Base-by-base conservation (phyloP, 2,329 filamentous ascomycete genomes). In the Paraphaeosphaeria minitans region DNA sequence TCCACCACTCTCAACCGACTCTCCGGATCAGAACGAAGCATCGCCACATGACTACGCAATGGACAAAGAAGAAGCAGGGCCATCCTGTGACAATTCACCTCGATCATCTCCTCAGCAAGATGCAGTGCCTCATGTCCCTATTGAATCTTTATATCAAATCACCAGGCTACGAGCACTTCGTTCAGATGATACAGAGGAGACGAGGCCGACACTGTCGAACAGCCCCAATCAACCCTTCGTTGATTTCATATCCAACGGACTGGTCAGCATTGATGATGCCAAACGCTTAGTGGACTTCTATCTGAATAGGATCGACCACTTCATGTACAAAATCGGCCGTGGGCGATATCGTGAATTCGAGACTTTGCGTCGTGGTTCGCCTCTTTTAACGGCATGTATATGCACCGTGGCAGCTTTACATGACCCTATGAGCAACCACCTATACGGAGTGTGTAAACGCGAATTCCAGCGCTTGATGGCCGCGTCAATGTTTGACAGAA, bases 381-480 rank as follows among this genome's bases (percentile, higher is more conserved):
- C 83, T 0, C 75, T 87, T 1, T 75, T 88, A 12, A 82, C 84
- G 0, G 83, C 81, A 0, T 82, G 83, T 0, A 83, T 85, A 22
- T 78, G 86, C 6, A 84, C 85, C 0, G 84, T 88, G 0, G 82
- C 84, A 3, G 84, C 85, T 0, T 77, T 87, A 2, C 85, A 87
- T 66, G 83, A 86, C 41, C 83, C 85, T 1, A 81, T 80, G 42
- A 82, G 81, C 50, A 83, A 82, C 5, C 81, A 83, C 2, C 59
- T 73, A 10, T 83, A 87, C 57, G 80, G 81, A 3, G 71, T 78
- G 1, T 87, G 85, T 68, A 87, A 84, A 67, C 79, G 80, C 53
- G 84, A 86, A 60, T 87, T 87, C 62, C 80, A 85, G 1, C 77
- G 81, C 0, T 76, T 87, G 13, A 82, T 87, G 43, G 83, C 84